A percentile compares a stretch with the other conserved stretches of the same genome.
These are phyloP conservation scores for Fusarium nygamai DNA, from an alignment of 2,329 filamentous ascomycete species.

Conservation along the genomic window DNA sequence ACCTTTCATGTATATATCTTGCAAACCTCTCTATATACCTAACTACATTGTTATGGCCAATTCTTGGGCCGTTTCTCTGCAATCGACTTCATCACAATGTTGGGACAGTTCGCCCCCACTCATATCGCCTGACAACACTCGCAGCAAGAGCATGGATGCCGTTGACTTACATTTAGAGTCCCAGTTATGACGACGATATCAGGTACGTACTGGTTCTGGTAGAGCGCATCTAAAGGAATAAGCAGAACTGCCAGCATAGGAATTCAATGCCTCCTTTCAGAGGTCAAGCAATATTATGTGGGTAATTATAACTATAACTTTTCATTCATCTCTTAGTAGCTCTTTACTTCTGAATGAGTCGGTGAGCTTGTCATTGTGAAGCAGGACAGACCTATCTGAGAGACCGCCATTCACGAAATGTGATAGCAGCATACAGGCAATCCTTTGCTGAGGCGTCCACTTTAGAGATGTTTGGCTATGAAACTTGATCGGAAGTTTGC, in stretches of 20 bases:
- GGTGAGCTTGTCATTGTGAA: background rate
- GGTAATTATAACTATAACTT: background rate
- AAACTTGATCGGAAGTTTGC: too few relatives aligned
- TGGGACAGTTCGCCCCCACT: background rate
- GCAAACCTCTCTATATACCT: too few relatives aligned
- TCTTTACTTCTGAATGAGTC: background rate
- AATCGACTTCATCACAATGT: background rate
- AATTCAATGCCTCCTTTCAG: background rate
- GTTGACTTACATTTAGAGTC: accelerated
- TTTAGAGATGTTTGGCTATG: background rate
- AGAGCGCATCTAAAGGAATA: background rate
- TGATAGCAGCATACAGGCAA: background rate
- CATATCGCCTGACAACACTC: too few relatives aligned
- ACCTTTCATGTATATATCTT: background rate
- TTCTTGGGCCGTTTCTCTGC: background rate
- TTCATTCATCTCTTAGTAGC: too few relatives aligned
- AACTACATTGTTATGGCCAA: too few relatives aligned
- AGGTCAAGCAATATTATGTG: background rate
- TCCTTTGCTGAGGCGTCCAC: background rate
- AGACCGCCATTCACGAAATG: background rate
- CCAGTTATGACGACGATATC: background rate
- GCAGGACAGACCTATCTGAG: background rate
- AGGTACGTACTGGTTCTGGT: accelerated
- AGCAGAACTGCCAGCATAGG: background rate
- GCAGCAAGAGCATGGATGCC: accelerated